A percentile compares a stretch with the other conserved stretches of the same genome.
These are phyloP conservation scores for Aspergillus glaucus DNA, from an alignment of 2,329 filamentous ascomycete genomes.

Conservation along the genomic window DNA sequence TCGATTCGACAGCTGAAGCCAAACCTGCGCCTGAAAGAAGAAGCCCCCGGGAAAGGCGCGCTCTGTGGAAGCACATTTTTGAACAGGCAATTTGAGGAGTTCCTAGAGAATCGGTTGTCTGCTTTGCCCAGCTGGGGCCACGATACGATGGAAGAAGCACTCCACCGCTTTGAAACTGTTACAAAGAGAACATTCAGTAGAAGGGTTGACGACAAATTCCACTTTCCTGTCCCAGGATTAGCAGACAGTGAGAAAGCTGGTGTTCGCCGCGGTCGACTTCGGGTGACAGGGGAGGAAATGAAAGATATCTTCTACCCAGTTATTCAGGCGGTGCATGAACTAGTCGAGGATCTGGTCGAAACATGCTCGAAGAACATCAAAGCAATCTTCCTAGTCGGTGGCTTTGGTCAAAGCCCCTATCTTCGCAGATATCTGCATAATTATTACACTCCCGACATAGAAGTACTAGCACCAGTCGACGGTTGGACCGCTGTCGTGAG, in stretches of 20 bases:
- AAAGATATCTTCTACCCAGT: slow-evolving; percentile 16
- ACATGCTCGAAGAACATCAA: slow-evolving; percentile 57
- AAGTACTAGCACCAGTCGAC: slow-evolving; percentile 15
- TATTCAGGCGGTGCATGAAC: slow-evolving; percentile 11
- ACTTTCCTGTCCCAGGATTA: slow-evolving; percentile 20
- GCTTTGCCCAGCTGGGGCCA: slow-evolving; percentile 13
- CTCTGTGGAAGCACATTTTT: slow-evolving; percentile 25
- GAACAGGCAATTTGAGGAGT: slow-evolving; percentile 20
- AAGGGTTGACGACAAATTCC: slow-evolving; percentile 8
- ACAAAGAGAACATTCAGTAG: slow-evolving; percentile 20
- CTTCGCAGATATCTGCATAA: slow-evolving; percentile 14
- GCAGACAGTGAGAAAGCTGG: slow-evolving; percentile 10
- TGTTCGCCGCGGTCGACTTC: slow-evolving; percentile 17
- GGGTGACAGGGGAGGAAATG: slow-evolving; percentile 12
- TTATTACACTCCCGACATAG: slow-evolving; percentile 6
- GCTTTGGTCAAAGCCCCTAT: slow-evolving; percentile 23
- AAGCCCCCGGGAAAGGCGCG: slow-evolving; percentile 16
- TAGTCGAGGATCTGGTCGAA: slow-evolving; percentile 35
- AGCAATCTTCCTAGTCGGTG: slow-evolving; percentile 23
- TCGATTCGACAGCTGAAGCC: slow-evolving; percentile 18
- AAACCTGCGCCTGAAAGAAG: slow-evolving; percentile 17
- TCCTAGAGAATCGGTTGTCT: slow-evolving; percentile 12
- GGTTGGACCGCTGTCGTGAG: slow-evolving; percentile 24
- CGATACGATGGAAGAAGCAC: slow-evolving; percentile 21
- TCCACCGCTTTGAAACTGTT: slow-evolving; percentile 19